A percentile compares a stretch with the other conserved stretches of the same genome.
These are phyloP conservation scores for Stromatinia cepivora DNA, from an alignment of 2,329 filamentous ascomycete genomes.

Conservation along the genomic window DNA sequence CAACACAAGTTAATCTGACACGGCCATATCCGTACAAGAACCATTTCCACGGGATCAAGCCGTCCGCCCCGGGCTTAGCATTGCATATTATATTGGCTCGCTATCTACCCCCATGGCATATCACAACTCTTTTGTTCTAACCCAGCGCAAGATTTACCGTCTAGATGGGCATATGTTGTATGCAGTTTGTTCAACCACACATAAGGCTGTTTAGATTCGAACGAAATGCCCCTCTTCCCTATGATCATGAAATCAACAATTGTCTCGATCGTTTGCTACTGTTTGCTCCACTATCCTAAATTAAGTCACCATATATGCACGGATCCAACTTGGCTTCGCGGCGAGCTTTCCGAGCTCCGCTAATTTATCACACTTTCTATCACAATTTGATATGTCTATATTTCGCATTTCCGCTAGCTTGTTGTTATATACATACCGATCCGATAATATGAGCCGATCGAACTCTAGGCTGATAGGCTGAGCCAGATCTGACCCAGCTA, in stretches of 20 bases:
- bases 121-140: neutral
- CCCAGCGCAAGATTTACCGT: slow-evolving; percentile 5
- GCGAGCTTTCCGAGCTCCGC: slow-evolving; percentile 12
- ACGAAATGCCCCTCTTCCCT: slow-evolving; percentile 7
- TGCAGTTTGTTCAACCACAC: slow-evolving; percentile 15
- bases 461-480: slow-evolving; percentile 6
- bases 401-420: neutral
- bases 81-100: neutral
- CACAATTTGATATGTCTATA: slow-evolving; percentile 14
- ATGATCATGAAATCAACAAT: neutral
- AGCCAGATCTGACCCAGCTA: neutral
- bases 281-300: slow-evolving; percentile 9
- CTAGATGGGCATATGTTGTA: neutral
- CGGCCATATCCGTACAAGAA: slow-evolving; percentile 12
- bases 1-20: slow-evolving; percentile 1
- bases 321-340: neutral
- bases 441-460: slow-evolving; percentile 12
- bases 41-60: slow-evolving; percentile 21
- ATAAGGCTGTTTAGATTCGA: slow-evolving; percentile 8
- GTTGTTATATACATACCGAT: slow-evolving; percentile 6
- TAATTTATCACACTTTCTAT: slow-evolving; percentile 14
- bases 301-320: slow-evolving; percentile 10
- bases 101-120: neutral
- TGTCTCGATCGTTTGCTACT: slow-evolving; percentile 9
- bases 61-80: slow-evolving; percentile 5